phyloP scores from a whole-genome alignment of 1,284 basidiomycete genomes.

The Sporisorium iseilematis-ciliati region DNA sequence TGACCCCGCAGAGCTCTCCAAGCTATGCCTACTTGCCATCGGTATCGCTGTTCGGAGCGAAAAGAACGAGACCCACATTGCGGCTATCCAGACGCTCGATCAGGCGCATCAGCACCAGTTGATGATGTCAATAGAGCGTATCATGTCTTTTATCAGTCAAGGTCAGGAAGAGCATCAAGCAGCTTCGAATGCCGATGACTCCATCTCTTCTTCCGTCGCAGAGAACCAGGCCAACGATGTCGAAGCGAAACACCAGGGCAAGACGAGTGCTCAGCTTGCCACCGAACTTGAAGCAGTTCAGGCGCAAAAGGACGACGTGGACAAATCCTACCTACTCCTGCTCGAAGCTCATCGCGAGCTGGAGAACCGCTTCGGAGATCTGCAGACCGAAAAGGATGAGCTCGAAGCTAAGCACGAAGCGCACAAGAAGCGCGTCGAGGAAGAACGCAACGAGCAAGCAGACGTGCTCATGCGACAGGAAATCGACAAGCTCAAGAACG shows the following conservation, averaged over 20 bases:
- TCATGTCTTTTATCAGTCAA: constrained; percentile 44
- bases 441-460: constrained; percentile 45
- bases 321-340: constrained; percentile 80
- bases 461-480: constrained; percentile 58
- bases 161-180: constrained; percentile 35
- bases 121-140: constrained; percentile 76
- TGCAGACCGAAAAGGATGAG: constrained; percentile 48
- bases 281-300: constrained; percentile 77
- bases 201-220: constrained; percentile 17
- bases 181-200: constrained; percentile 24
- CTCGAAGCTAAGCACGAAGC: constrained; percentile 35
- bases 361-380: constrained; percentile 75
- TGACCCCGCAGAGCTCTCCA: constrained; percentile 77
- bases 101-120: constrained; percentile 82
- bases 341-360: constrained; percentile 81
- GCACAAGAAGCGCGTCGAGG: constrained; percentile 51
- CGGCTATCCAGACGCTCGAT: constrained; percentile 82
- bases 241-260: constrained; percentile 23
- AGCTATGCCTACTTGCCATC: constrained; percentile 85
- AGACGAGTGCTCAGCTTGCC: constrained; percentile 71
- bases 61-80: constrained; percentile 82
- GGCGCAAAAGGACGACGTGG: constrained; percentile 73
- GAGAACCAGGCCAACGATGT: background rate
- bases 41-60: constrained; percentile 87
- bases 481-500: constrained; percentile 57